These are phyloP conservation scores for Leptodontidium sp. DNA, from an alignment of 2,329 filamentous ascomycete genomes.

Conservation along the genomic window DNA sequence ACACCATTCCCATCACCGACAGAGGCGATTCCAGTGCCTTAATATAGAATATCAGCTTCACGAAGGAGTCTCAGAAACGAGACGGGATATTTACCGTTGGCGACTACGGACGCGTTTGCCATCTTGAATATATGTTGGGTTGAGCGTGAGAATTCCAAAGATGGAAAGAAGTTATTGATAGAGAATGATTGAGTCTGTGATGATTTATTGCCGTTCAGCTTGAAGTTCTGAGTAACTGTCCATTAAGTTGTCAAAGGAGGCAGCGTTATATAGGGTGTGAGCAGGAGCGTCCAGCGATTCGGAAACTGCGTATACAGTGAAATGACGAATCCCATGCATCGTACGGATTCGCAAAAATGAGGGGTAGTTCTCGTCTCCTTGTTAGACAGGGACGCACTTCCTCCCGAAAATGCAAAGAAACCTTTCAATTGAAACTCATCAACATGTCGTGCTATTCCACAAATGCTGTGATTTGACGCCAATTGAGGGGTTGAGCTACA, in stretches of 20 bases:
- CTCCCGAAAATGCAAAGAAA: background rate
- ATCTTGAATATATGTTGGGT: background rate
- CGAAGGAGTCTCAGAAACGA: background rate
- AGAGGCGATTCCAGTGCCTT: slow-evolving; percentile 22
- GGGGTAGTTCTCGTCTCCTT: background rate
- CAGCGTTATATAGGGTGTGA: background rate
- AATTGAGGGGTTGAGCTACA: background rate
- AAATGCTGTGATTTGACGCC: background rate
- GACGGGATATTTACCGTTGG: background rate
- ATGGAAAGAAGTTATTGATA: too few species aligned
- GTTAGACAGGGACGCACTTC: background rate
- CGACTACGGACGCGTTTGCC: slow-evolving; percentile 14
- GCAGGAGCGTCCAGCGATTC: background rate
- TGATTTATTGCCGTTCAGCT: background rate
- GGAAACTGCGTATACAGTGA: background rate
- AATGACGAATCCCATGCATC: background rate
- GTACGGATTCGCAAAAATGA: background rate
- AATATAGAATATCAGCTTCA: background rate
- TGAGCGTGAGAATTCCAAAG: background rate
- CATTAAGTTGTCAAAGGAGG: background rate
- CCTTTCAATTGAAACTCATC: background rate
- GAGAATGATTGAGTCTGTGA: background rate
- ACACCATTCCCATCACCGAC: slow-evolving; percentile 12
- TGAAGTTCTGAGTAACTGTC: background rate
- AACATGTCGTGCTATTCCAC: background rate